Base-by-base conservation (phyloP, 805 yeast species). In the Cyberlindnera mississippiensis region DNA sequence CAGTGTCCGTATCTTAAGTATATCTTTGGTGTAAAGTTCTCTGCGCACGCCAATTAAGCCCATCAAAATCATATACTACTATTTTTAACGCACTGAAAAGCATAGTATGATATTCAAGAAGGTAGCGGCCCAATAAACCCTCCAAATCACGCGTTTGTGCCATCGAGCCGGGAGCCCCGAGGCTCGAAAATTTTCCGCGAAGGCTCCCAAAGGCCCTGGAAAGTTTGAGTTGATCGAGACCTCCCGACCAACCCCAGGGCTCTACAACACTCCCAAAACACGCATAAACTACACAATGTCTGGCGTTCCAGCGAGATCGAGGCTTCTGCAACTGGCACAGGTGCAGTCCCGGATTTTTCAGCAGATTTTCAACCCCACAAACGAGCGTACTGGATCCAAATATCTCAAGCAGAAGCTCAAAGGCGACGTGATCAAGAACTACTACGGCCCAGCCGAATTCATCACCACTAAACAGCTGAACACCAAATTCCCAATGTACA, bases 381-480 rank as follows among this genome's bases (percentile, higher is more conserved):
- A 95, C 20, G 62, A 68, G 8, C 78, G 95, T 61, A 84, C 85
- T 13, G 96, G 95, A 33, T 66, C 85, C 36, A 82, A 84, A 60
- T 72, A 83, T 30, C 69, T 87, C 48, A 69, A 81, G 24, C 73
- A 76, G 38, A 82, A 85, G 35, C 69, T 87, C 48, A 77, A 73
- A 57, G 96, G 96, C 17, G 85, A 85, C 16, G 67, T 79, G n/a
- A 60, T 85, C 28, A 76, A 79, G 18, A 66, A 71, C 38, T 87
- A 85, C 61, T 87, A 87, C 53, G 95, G 95, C 19, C 80, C 85
- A 51, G 75, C 80, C 28, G 77, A 82, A 44, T 73, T 82, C 56
- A 78, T 87, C 26, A 78, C 77, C 11, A 79, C 80, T 61, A 72
- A 68, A 48, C 78, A 81, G 52, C 68, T 82, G 59, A 76, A 75